Base-by-base conservation (phyloP, 305 asterid species). In the Salvia sclarea region DNA sequence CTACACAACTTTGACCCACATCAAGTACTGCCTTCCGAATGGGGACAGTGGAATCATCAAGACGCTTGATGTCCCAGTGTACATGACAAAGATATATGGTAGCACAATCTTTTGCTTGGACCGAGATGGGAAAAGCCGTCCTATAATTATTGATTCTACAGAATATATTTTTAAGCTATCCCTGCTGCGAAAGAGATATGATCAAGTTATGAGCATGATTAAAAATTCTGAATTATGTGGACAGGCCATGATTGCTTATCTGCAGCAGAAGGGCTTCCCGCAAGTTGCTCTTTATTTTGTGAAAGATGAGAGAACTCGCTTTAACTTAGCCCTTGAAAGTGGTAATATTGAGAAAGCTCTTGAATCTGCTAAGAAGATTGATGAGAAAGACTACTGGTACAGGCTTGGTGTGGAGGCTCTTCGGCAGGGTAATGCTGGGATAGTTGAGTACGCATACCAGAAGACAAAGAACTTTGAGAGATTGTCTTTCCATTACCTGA, bases 11-110 rank as follows among this genome's bases (percentile, higher is more conserved):
- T 66, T 88, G 59, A 91, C 94, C 4, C 97, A 91, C 71, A 79
- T 91, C 78, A 91, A 88, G 82, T 91, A 91, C 69, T 88, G 96
- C 81, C 89, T 91, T 62, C 97, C 96, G 44, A 91, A 81, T 3
- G 86, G 86, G 43, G 86, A 78, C 53, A 76, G 76, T 78, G 86
- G 86, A 74, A 81, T 81, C 55, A 86, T 91, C 67, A 91, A 86
- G 78, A 88, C 97, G 1, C 79, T 91, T 57, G 97, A 91, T 75
- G 86, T 82, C 48, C 97, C 97, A 0, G 87, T 91, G 38, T 91
- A 91, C 71, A 79, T 91, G 14, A 85, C 95, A 13, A 91, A 91
- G 76, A 84, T 91, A 48, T 86, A 74, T 30, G 96, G 93, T 35
- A 88, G 63, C 69, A 85, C 92, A 4, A 74, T 86, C 72, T 89